Conservation (phyloP, 2,329 filamentous ascomycete species). For the Clonostachys rhizophaga region DNA sequence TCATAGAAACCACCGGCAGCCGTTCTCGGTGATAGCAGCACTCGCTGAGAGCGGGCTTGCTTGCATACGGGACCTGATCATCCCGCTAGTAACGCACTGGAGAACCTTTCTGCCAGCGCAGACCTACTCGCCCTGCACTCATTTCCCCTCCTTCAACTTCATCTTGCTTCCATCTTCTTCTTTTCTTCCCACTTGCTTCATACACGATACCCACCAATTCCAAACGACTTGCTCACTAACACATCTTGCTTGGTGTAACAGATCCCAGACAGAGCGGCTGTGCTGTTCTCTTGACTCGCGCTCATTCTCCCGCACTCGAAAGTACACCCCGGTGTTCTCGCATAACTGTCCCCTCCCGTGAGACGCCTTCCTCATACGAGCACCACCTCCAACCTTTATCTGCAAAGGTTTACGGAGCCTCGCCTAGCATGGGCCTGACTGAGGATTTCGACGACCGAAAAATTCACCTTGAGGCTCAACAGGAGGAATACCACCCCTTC, state of each 20-base stretch:
- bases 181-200: neutral
- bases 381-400: conserved; percentile 1
- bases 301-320: neutral
- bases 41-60: no score
- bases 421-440: conserved; percentile 66
- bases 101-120: no score
- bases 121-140: neutral
- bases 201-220: neutral
- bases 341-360: no score
- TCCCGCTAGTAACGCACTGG: no score
- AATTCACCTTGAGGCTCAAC: conserved; percentile 54
- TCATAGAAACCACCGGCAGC: no score
- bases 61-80: no score
- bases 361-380: neutral
- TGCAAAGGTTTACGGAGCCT: conserved; percentile 20
- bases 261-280: conserved; percentile 11
- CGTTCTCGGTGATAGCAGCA: no score
- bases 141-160: neutral
- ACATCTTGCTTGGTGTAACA: neutral
- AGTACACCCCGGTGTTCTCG: neutral
- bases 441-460: conserved; percentile 67
- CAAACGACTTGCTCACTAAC: neutral
- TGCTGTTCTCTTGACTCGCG: conserved; percentile 13
- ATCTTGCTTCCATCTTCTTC: neutral
- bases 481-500: conserved; percentile 64